Conservation (phyloP, 257 asterid genomes). For the Sherardia arvensis region DNA sequence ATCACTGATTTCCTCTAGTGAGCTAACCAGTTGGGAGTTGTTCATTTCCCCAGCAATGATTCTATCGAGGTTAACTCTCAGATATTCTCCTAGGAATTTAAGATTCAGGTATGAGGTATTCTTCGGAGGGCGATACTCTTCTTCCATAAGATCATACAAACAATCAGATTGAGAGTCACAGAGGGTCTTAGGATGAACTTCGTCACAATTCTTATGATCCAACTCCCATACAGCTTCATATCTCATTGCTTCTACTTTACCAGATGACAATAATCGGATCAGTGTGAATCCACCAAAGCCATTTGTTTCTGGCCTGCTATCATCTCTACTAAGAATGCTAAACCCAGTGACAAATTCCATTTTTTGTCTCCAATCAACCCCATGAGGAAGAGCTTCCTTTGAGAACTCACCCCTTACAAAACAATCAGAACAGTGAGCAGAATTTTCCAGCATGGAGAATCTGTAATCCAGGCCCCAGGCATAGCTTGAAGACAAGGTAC, state of each 20-base stretch:
- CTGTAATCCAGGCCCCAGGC: constrained; percentile 52
- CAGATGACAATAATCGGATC: constrained; percentile 54
- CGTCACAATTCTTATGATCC: constrained; percentile 16
- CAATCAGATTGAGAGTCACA: constrained; percentile 26
- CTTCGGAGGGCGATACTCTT: constrained; percentile 27
- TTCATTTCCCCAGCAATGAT: constrained; percentile 18
- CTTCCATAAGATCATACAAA: constrained; percentile 25
- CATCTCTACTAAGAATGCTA: constrained; percentile 37
- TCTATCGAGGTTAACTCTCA: constrained; percentile 36
- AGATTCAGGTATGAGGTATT: constrained; percentile 28
- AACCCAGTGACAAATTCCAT: constrained; percentile 51
- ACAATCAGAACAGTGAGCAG: constrained; percentile 56
- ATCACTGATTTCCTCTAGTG: constrained; percentile 22
- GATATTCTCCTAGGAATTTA: constrained; percentile 39
- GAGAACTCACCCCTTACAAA: constrained; percentile 39
- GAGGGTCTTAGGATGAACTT: constrained; percentile 31
- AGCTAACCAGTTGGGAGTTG: constrained; percentile 15
- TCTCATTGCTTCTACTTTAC: constrained; percentile 65
- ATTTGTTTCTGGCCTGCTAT: constrained; percentile 24
- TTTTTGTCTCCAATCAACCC: constrained; percentile 90
- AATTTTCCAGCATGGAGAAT: constrained; percentile 35
- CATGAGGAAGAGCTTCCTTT: constrained; percentile 39
- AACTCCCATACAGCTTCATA: constrained; percentile 43
- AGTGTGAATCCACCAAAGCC: constrained; percentile 45
- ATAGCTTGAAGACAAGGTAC: constrained; percentile 17